Evolutionary conservation across 176 grass and related monocot genomes (phyloP).

Genomic region (Stipa capillata): DNA sequence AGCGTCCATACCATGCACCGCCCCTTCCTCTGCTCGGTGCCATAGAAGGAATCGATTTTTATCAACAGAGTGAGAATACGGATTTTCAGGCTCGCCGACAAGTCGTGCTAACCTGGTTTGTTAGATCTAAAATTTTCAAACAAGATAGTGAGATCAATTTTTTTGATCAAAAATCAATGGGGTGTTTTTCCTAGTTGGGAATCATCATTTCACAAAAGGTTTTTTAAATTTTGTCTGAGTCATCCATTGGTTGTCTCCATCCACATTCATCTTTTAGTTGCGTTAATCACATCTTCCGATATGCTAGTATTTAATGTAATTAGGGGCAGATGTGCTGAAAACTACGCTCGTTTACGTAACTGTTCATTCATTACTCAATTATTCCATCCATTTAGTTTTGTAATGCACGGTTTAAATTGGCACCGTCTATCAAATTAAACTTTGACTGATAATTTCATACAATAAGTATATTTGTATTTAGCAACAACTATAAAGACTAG

Average conservation of each 20-base stretch:
- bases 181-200: not conserved
- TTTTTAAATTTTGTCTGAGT: not conserved
- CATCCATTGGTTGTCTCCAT: not conserved
- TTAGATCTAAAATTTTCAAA: not conserved
- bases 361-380: too few species aligned
- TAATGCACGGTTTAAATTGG: too few species aligned
- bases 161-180: not conserved
- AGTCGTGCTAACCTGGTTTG: not conserved
- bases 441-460: too few species aligned
- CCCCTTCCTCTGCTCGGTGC: not conserved
- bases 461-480: too few species aligned
- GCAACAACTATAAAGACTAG: too few species aligned
- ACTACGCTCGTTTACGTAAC: too few species aligned
- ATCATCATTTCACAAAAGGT: not conserved
- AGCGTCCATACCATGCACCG: conserved; percentile 11
- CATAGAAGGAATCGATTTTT: not conserved
- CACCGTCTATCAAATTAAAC: too few species aligned
- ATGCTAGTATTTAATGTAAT: not conserved
- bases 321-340: too few species aligned
- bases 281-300: not conserved
- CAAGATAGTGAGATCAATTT: not conserved
- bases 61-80: not conserved
- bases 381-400: too few species aligned
- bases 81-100: not conserved
- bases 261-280: too few species aligned